Base-by-base conservation (phyloP, 495 filamentous ascomycete genomes). In the Penicillium flavigenum region DNA sequence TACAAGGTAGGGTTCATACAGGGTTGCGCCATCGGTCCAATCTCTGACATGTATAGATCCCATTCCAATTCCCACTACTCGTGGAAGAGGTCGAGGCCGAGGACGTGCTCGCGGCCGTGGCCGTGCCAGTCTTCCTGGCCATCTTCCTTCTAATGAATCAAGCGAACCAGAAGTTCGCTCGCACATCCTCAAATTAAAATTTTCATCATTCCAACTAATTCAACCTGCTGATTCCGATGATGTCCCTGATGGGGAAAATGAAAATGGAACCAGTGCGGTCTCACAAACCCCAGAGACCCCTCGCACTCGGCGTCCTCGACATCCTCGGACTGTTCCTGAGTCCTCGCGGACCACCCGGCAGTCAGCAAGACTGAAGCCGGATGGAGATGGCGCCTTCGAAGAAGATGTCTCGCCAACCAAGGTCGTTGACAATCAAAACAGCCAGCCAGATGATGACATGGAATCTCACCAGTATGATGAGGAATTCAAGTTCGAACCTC, bases 261-360 rank as follows among this genome's bases (percentile, higher is more conserved):
- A 52, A 31, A 20, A 19, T 14, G 36, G 16, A 5, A 16, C 36
- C 24, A 42, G 36, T 41, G 36, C 36, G 4, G 24, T 17, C 46
- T 58, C 54, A n/a, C 63, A 61, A 45, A 61, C 58, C 36, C 63
- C 54, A 43, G 63, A 67, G 49, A 63, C 69, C 2, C 60, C 63
- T 39, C 54, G 58, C 47, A 24, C 42, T 24, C 54, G 60, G 26
- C 63, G 62, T 55, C 56, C 61, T 27, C 62, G 63, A 56, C 59
- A 64, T 10, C 54, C 62, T 1, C 42, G 62, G 54, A 58, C 57
- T 43, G 67, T 70, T 7, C 72, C 72, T 19, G 73, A 75, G 56
- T 74, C 73, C 10, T 75, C 75, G 8, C 66, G 72, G 20, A 71
- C 69, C 22, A 75, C 73, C 9, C 68, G 75, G 24, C 68, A 72